Evolutionary conservation across 2,329 filamentous ascomycete species (phyloP).

Genomic region (Hyphodiscus sp.): DNA sequence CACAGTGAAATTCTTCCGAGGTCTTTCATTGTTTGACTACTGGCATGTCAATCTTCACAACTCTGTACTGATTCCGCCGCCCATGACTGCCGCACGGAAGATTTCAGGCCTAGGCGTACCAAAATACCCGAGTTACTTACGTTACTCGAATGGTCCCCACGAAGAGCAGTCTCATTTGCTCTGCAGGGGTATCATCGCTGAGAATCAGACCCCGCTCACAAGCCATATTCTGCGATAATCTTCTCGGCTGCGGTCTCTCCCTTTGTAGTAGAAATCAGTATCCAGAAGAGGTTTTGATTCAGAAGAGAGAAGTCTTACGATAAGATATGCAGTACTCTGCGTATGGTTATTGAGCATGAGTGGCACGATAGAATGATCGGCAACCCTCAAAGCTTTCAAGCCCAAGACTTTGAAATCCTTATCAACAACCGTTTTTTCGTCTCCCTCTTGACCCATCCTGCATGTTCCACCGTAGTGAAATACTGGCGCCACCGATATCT

Average conservation of each 20-base stretch:
- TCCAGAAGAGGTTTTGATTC: conserved; percentile 32
- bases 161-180: too few species aligned
- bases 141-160: too few species aligned
- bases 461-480: conserved; percentile 7
- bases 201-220: background rate
- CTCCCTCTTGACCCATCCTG: conserved; percentile 10
- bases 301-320: conserved; percentile 8
- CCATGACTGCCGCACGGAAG: too few species aligned
- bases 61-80: too few species aligned
- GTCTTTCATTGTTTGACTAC: conserved; percentile 33
- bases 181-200: background rate
- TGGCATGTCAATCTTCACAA: conserved; percentile 16
- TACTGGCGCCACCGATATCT: background rate
- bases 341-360: conserved; percentile 3
- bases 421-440: conserved; percentile 12
- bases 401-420: conserved; percentile 8
- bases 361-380: conserved; percentile 7
- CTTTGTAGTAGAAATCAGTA: conserved; percentile 26
- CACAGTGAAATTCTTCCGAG: conserved; percentile 31
- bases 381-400: conserved; percentile 11
- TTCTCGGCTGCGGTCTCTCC: background rate
- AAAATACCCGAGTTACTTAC: too few species aligned
- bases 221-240: background rate
- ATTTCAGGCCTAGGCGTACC: too few species aligned
- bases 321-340: conserved; percentile 3